Conservation (phyloP, 129 eudicot species). For the Solidago caesia region DNA sequence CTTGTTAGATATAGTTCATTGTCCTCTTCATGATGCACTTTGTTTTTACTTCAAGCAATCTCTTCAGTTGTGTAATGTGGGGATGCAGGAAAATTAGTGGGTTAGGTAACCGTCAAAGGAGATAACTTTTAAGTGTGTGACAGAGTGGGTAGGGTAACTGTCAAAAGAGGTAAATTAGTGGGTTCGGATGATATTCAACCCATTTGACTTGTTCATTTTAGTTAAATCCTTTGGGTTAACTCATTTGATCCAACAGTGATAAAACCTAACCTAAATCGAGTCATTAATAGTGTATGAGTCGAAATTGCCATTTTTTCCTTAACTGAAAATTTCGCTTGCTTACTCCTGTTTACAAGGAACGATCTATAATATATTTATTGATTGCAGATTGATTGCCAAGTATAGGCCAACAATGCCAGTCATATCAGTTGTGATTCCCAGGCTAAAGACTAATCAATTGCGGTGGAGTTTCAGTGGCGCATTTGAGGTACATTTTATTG, state of each 20-base stretch:
- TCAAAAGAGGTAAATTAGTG: no score
- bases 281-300: not conserved
- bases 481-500: constrained; percentile 48
- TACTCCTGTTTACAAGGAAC: not conserved
- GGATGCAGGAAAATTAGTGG: no score
- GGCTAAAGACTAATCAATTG: constrained; percentile 60
- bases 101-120: no score
- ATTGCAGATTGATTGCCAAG: constrained; percentile 64
- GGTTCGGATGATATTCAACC: not conserved
- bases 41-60: no score
- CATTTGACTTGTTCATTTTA: not conserved
- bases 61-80: no score
- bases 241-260: not conserved
- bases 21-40: not conserved
- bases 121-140: no score
- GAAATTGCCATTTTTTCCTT: not conserved
- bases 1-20: constrained; percentile 2
- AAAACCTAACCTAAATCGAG: not conserved
- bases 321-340: not conserved
- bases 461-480: constrained; percentile 69
- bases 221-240: not conserved
- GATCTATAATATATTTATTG: not conserved
- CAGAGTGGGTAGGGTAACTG: no score
- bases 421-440: constrained; percentile 69
- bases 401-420: constrained; percentile 80